Evolutionary conservation across 768 basidiomycete genomes (phyloP).

Genomic region (Tylopilus rubrobrunneus): DNA sequence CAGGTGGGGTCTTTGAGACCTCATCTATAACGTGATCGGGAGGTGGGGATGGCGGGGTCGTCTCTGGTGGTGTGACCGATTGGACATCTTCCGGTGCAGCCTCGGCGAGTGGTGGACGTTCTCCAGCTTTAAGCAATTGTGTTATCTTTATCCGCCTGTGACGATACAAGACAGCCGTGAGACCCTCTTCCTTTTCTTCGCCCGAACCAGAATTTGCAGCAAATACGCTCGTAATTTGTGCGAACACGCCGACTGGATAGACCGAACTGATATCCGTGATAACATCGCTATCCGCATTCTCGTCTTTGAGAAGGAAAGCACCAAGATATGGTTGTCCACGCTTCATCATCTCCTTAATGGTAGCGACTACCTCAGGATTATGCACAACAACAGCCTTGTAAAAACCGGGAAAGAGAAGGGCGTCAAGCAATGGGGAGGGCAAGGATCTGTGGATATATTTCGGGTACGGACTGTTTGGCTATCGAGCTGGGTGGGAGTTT

Average conservation of each 20-base stretch:
- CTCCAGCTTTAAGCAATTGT: constrained; percentile 73
- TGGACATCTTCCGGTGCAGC: constrained; percentile 37
- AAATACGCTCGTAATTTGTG: constrained; percentile 94
- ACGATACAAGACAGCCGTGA: constrained; percentile 94
- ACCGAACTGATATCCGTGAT: constrained; percentile 87
- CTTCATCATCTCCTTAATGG: constrained; percentile 95
- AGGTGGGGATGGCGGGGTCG: constrained; percentile 31
- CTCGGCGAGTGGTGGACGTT: constrained; percentile 31
- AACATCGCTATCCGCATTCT: constrained; percentile 86
- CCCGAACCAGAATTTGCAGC: constrained; percentile 50
- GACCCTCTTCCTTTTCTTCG: constrained; percentile 75
- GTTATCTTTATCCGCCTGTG: constrained; percentile 88
- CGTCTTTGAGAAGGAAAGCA: constrained; percentile 94
- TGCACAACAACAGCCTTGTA: constrained; percentile 96
- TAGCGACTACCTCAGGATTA: constrained; percentile 86
- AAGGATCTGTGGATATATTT: constrained; percentile 88
- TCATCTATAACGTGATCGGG: constrained; percentile 22
- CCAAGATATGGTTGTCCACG: constrained; percentile 97
- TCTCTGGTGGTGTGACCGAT: constrained; percentile 44
- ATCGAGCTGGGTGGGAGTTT: constrained; percentile 48
- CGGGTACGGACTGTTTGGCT: constrained; percentile 84
- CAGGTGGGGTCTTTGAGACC: constrained; percentile 21
- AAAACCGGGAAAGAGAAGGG: constrained; percentile 92
- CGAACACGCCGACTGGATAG: constrained; percentile 92
- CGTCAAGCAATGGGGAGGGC: constrained; percentile 93